Evolutionary conservation across 805 yeast genomes (phyloP).

Genomic region (Lipomyces yamadae): DNA sequence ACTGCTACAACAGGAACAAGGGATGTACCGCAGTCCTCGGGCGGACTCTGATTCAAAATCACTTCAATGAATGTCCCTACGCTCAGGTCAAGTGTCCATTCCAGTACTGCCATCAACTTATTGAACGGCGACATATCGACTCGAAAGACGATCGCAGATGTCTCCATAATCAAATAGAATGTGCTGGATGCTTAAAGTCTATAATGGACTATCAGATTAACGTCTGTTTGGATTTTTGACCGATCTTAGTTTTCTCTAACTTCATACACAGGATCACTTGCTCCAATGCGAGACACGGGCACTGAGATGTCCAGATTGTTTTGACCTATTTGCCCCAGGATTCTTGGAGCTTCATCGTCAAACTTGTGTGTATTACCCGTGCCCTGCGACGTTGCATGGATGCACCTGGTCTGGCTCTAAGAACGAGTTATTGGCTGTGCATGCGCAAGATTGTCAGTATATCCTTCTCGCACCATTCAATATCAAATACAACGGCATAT

Average conservation of each 20-base stretch:
- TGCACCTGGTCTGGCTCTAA: slow-evolving; percentile 2
- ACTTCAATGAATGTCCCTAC: neutral
- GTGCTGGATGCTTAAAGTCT: neutral
- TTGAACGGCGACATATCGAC: neutral
- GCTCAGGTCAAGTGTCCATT: neutral
- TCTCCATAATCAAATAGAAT: neutral
- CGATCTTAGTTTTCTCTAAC: neutral
- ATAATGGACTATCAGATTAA: neutral
- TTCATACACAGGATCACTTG: neutral
- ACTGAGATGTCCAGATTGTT: slow-evolving; percentile 1
- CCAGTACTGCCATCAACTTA: slow-evolving; percentile 1
- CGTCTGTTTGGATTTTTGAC: neutral
- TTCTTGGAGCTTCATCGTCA: neutral
- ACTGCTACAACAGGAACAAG: neutral
- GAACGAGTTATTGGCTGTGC: neutral
- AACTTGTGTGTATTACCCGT: neutral
- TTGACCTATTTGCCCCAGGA: neutral
- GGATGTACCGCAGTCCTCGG: neutral
- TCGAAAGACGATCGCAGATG: neutral
- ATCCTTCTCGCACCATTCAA: neutral
- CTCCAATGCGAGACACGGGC: neutral
- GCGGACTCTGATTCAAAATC: neutral
- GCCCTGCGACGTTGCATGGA: neutral
- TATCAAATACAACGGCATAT: neutral
- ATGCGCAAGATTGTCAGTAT: neutral